Conservation (phyloP, 2,329 filamentous ascomycete genomes). For the Aureobasidium pullulans region DNA sequence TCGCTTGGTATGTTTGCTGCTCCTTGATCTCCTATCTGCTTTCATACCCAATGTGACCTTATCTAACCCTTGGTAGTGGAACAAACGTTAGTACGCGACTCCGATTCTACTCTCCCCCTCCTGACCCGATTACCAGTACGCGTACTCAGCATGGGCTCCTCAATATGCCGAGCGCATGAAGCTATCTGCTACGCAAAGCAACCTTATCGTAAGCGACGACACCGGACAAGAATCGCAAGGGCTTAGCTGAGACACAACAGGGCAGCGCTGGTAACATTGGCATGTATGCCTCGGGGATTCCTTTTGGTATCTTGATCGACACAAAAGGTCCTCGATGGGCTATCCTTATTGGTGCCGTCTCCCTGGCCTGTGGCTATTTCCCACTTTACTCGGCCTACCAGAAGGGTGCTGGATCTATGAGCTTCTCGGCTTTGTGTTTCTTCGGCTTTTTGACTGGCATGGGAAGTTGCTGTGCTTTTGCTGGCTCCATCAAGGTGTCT, state of each 20-base stretch:
- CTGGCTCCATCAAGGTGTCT: constrained; percentile 73
- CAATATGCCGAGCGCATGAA: constrained; percentile 84
- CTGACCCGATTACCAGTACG: constrained; percentile 58
- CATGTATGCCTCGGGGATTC: constrained; percentile 88
- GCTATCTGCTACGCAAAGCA: constrained; percentile 85
- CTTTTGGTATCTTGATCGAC: constrained; percentile 82
- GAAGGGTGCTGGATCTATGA: constrained; percentile 52
- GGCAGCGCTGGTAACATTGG: constrained; percentile 74
- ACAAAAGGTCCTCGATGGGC: constrained; percentile 70
- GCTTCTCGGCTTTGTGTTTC: constrained; percentile 59
- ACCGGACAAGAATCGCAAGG: neutral
- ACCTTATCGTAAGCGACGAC: constrained; percentile 64
- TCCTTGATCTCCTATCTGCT: neutral
- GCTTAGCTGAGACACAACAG: constrained; percentile 28
- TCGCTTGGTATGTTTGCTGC: constrained; percentile 54
- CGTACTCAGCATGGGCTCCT: constrained; percentile 95
- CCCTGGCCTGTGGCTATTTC: constrained; percentile 75
- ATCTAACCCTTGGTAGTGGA: constrained; percentile 38
- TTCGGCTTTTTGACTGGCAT: constrained; percentile 81
- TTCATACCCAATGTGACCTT: neutral
- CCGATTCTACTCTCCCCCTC: neutral
- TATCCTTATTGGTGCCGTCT: constrained; percentile 64
- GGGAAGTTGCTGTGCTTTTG: constrained; percentile 87
- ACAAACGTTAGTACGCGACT: constrained; percentile 62
- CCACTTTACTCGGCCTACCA: constrained; percentile 75